Evolutionary conservation across 192 early-diverging fungal species (phyloP), one percentile per base, ranked within the genome.

Genomic region (Haplosporangium gracile): DNA sequence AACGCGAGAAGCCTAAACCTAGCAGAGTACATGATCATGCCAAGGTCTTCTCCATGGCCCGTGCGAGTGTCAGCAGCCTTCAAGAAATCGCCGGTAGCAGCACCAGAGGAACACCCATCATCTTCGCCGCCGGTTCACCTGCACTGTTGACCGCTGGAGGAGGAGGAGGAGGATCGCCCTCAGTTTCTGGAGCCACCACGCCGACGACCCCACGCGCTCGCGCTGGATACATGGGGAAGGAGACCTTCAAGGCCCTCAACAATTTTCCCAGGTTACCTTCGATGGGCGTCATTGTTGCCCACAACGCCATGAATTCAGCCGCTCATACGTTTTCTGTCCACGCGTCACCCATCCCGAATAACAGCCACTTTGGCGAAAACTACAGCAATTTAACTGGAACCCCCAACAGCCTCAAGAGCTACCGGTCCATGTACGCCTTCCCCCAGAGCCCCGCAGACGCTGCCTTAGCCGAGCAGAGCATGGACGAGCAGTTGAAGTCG

Each of bases 401-500:
- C 4, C 53, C 83, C 1, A 49, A 22, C 2, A 74, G 68, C 11
- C 6, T 36, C 2, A 75, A 47, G 32, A 80, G 83, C 49, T 47
- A 79, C 13, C 45, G 47, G 29, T 77, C 78, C 11, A 77, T 72
- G 70, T 43, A 72, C 10, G 68, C 60, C 26, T 80, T 80, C 60
- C 71, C 45, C 2, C 74, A 73, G 57, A 77, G 43, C 15, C 70
- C 38, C 2, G 74, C 75, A 7, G 78, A 85, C 5, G 68, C 57
- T 4, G 43, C 60, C 2, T 45, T 75, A 2, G 73, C 83, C 11
- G 83, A 86, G 34, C 78, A 77, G 53, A 86, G 79, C 40, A 77
- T 86, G 79, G 83, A 86, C 20, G 83, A 86, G 40, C 79, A 80
- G 29, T 29, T 86, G 22, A 86, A 74, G 34, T 63, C 78, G 0